Conservation (phyloP, 257 asterid species). For the Linderniella brevidens region DNA sequence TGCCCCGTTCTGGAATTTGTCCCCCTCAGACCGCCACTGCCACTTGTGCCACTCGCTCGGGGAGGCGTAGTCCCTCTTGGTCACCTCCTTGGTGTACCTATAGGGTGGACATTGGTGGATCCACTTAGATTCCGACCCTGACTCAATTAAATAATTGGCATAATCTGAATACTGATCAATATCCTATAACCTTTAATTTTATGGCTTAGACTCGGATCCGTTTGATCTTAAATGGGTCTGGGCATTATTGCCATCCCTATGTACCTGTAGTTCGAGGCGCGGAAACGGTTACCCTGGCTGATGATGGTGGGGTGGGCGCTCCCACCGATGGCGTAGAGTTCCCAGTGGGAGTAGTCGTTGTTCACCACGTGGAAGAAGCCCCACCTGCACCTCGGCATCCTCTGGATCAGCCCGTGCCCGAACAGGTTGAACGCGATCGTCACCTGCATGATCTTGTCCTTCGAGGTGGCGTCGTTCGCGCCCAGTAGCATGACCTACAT, state of each 20-base stretch:
- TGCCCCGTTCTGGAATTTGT: constrained; percentile 30
- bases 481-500: constrained; percentile 75
- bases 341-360: constrained; percentile 76
- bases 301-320: constrained; percentile 74
- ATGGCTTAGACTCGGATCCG: too few relatives aligned
- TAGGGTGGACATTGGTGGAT: too few relatives aligned
- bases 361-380: constrained; percentile 76
- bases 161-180: too few relatives aligned
- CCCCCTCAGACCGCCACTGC: constrained; percentile 56
- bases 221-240: too few relatives aligned
- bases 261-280: constrained; percentile 30
- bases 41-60: constrained; percentile 32
- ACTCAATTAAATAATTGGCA: too few relatives aligned
- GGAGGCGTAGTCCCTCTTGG: constrained; percentile 32
- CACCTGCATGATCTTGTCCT: constrained; percentile 67
- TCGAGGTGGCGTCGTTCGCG: constrained; percentile 30
- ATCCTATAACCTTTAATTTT: too few relatives aligned
- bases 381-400: constrained; percentile 78
- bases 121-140: too few relatives aligned
- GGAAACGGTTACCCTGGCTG: constrained; percentile 84
- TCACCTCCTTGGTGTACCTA: constrained; percentile 44
- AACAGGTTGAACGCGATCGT: constrained; percentile 72
- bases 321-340: constrained; percentile 76
- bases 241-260: too few relatives aligned
- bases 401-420: constrained; percentile 57